Evolutionary conservation across 768 basidiomycete species (phyloP), one percentile per base, ranked within the genome.

Genomic region (Strobilomyces confusus): DNA sequence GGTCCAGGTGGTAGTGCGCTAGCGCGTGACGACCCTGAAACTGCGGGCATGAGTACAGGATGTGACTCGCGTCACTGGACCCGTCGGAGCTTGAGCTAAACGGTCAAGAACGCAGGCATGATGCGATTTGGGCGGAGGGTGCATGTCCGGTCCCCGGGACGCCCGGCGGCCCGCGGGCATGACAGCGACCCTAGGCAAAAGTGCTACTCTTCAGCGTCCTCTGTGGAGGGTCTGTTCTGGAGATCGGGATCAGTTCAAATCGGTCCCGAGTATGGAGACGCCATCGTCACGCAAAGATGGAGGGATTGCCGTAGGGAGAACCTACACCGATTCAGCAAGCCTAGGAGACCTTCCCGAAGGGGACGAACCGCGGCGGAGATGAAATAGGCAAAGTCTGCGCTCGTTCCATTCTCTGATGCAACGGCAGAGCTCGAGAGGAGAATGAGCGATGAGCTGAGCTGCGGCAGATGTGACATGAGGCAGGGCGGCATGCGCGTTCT

Each of bases 71-170:
- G 43, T 45, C 32, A 33, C 32, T 33, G 32, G 15, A 17, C 33
- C 11, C 41, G 38, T 64, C 58, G 63, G 63, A 67, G 55, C 58
- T 55, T 60, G 50, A 55, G 61, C 34, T 45, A 56, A 44, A 49
- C 12, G 51, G 59, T 54, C 56, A 48, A 62, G 52, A 66, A 61
- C 40, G 51, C 14, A 49, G 17, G 22, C 17, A 15, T 57, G 61
- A 58, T 59, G 59, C 66, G 66, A 58, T 33, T 20, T 64, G 66
- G 66, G 66, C 64, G 64, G 64, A 69, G 66, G 36, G 25, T 44
- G 23, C 14, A n/a, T n/a, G n/a, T n/a, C 53, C 57, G 51, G 61
- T 45, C 46, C 47, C 23, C 52, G 63, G 62, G 0, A 50, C n/a
- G 37, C 34, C 32, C 23, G 38, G 19, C 47, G 23, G 45, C 1